Base-by-base conservation (phyloP, 148 eudicot species). In the Rhododendron ovatum region DNA sequence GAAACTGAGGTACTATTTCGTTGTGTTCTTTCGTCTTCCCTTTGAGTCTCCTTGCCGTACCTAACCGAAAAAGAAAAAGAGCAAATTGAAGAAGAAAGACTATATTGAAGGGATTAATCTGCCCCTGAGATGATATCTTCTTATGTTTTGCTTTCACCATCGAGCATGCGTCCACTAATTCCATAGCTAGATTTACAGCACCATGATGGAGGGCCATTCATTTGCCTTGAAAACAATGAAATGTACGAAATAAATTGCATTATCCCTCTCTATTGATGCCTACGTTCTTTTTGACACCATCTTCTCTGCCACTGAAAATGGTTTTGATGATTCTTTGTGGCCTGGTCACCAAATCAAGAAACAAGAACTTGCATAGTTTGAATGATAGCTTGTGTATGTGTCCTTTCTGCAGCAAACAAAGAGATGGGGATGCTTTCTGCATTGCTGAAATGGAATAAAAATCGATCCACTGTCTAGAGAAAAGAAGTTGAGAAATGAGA, bases 401-500 rank as follows among this genome's bases (percentile, higher is more conserved):
- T 10, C 69, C 41, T 85, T 69, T 65, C 55, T 85, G 81, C 86
- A 92, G 93, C 51, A 87, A 92, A 87, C 82, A 90, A 86, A 82
- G 88, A 86, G 90, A 92, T 92, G 92, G 92, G 93, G 63, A 48
- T 90, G 85, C 89, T 91, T 57, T 89, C 93, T 28, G 81, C 88
- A 61, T 87, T 91, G 83, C 48, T 89, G 41, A 86, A 90, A 82
- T 90, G 92, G 93, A 90, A 89, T 78, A 87, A 92, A 85, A 30
- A 74, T 87, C 53, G 92, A 91, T 67, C 93, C 92, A 17, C 93
- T 90, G 4, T 90, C 93, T 6, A 86, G 75, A 55, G 93, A 92
- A 81, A 91, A 92, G 88, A 90, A 86, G 88, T 47, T 88, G 65
- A 85, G 93, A 88, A 92, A 92, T 47, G 93, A 90, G 55, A 89